These are phyloP conservation scores for Ampelocalamus luodianensis DNA, from an alignment of 176 grass and related monocot genomes.

Conservation along the genomic window DNA sequence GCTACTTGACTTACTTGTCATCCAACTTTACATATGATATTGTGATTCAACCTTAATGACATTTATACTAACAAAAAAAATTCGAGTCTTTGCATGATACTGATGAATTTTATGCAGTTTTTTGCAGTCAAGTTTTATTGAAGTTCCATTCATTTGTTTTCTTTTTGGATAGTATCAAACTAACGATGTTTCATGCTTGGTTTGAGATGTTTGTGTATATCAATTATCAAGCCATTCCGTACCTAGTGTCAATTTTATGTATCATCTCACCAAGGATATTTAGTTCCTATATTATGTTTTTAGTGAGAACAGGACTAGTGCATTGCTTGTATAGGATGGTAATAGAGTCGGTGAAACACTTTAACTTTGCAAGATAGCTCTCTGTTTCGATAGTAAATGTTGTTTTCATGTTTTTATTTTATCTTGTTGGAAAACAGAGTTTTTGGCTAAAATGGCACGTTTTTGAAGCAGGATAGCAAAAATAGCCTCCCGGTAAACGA, in stretches of 20 bases:
- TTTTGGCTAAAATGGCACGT: no score
- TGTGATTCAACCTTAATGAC: not conserved
- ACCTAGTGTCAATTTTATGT: not conserved
- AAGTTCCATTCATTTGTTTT: not conserved
- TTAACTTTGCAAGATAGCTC: not conserved
- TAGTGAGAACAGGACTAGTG: not conserved
- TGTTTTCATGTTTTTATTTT: conserved; percentile 23
- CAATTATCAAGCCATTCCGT: not conserved
- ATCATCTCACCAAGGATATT: not conserved
- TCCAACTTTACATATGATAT: not conserved
- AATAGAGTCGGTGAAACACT: not conserved
- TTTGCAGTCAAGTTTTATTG: conserved; percentile 10
- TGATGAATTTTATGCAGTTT: conserved; percentile 1
- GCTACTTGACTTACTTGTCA: conserved; percentile 5
- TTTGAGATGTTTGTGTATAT: not conserved
- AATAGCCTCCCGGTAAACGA: no score
- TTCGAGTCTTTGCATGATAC: not conserved
- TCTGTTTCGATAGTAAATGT: not conserved
- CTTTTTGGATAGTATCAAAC: not conserved
- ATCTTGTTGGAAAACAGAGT: not conserved
- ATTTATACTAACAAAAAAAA: not conserved
- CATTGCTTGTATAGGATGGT: conserved; percentile 4
- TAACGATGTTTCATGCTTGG: not conserved
- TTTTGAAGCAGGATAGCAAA: no score
- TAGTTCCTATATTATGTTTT: not conserved